These are phyloP conservation scores for Erythrobasidium hasegawianum DNA, from an alignment of 1,284 basidiomycete genomes.

Conservation along the genomic window DNA sequence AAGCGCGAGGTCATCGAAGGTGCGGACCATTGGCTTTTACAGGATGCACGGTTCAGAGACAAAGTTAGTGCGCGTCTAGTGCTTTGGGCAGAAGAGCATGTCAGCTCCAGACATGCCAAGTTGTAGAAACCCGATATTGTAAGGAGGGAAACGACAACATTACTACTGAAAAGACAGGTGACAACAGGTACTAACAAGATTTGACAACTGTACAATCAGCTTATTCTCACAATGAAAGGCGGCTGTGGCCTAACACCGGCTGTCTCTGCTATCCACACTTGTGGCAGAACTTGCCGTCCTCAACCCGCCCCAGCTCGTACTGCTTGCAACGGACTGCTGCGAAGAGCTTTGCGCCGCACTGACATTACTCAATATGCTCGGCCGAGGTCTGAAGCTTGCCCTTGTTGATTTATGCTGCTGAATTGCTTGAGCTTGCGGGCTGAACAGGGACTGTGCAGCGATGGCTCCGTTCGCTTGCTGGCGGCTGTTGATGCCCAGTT, in stretches of 20 bases:
- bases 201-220: too few species aligned
- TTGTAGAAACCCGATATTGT: too few species aligned
- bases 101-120: neutral
- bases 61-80: neutral
- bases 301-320: neutral
- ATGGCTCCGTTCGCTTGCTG: neutral
- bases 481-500: neutral
- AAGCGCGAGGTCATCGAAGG: conserved; percentile 29
- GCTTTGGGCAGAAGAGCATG: neutral
- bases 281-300: neutral
- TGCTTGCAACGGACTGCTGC: neutral
- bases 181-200: too few species aligned
- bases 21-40: conserved; percentile 41
- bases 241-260: neutral
- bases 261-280: conserved; percentile 3
- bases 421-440: neutral
- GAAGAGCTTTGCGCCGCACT: conserved; percentile 4
- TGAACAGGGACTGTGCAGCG: neutral
- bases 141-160: neutral
- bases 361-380: neutral
- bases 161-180: too few species aligned
- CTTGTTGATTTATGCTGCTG: conserved; percentile 3
- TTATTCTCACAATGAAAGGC: neutral
- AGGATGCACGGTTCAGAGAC: conserved; percentile 1
- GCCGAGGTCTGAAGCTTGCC: neutral